Evolutionary conservation across 2,329 filamentous ascomycete species (phyloP).

Genomic region (Aspergillus sp.): DNA sequence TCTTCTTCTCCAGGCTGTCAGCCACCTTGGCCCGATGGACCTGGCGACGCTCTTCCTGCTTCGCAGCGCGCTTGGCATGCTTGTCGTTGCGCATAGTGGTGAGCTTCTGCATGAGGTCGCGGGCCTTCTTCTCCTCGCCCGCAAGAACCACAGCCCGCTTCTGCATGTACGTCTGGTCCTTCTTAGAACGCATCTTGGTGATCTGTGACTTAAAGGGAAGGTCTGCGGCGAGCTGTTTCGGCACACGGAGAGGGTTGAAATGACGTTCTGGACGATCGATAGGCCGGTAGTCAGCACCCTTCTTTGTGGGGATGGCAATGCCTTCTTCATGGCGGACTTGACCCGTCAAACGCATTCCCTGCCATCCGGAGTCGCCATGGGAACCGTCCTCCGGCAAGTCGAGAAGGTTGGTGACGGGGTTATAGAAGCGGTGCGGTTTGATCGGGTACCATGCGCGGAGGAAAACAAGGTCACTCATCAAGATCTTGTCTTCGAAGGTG

Average conservation of each 20-base stretch:
- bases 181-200: slow-evolving; percentile 69
- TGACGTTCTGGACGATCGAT: slow-evolving; percentile 56
- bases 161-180: slow-evolving; percentile 80
- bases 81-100: slow-evolving; percentile 87
- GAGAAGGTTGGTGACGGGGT: slow-evolving; percentile 87
- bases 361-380: slow-evolving; percentile 53
- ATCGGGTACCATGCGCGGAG: slow-evolving; percentile 94
- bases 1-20: slow-evolving; percentile 76
- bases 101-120: slow-evolving; percentile 87
- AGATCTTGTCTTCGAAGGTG: slow-evolving; percentile 96
- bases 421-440: slow-evolving; percentile 93
- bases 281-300: slow-evolving; percentile 76
- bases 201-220: slow-evolving; percentile 93
- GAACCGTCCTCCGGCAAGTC: slow-evolving; percentile 42
- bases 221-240: slow-evolving; percentile 57
- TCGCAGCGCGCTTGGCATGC: slow-evolving; percentile 69
- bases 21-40: slow-evolving; percentile 77
- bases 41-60: slow-evolving; percentile 80
- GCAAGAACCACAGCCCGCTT: slow-evolving; percentile 85
- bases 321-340: slow-evolving; percentile 73
- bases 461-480: slow-evolving; percentile 96
- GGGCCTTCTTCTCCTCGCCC: slow-evolving; percentile 81
- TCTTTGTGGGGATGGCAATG: slow-evolving; percentile 68
- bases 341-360: slow-evolving; percentile 88
- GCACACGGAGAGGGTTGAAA: slow-evolving; percentile 61